Evolutionary conservation across 179 eudicot species (phyloP).

Genomic region (Patellifolia procumbens): DNA sequence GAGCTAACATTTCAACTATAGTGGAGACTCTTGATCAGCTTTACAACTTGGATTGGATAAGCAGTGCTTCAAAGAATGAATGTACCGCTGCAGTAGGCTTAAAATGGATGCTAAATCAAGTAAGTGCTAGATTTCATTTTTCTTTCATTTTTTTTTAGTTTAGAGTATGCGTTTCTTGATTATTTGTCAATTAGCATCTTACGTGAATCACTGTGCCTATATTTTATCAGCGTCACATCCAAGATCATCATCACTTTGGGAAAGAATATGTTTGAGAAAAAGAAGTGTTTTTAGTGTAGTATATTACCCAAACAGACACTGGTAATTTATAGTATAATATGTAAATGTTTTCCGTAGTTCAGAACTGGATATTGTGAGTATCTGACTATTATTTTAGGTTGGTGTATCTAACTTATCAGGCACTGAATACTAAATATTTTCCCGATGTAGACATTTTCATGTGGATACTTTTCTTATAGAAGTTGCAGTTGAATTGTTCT

Average conservation of each 20-base stretch:
- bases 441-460: not conserved
- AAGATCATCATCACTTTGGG: not conserved
- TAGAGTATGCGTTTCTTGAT: not conserved
- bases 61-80: conserved; percentile 82
- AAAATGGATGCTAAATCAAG: conserved; percentile 99
- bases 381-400: not conserved
- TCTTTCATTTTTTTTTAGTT: not conserved
- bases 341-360: not conserved
- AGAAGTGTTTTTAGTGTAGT: not conserved
- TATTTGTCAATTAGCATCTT: not conserved
- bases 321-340: not conserved
- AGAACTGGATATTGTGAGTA: not conserved
- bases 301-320: not conserved
- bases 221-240: not conserved
- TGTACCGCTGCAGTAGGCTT: conserved; percentile 92
- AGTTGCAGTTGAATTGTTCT: too few relatives aligned
- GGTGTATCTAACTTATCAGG: not conserved
- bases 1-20: conserved; percentile 58
- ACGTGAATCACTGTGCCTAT: not conserved
- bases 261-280: too few relatives aligned
- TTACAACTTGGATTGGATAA: conserved; percentile 79
- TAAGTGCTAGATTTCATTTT: conserved; percentile 25
- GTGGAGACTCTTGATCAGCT: conserved; percentile 63
- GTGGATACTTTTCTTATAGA: not conserved
- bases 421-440: too few relatives aligned